Evolutionary conservation across 2,329 filamentous ascomycete species (phyloP).

Genomic region (Didymella segeticola): DNA sequence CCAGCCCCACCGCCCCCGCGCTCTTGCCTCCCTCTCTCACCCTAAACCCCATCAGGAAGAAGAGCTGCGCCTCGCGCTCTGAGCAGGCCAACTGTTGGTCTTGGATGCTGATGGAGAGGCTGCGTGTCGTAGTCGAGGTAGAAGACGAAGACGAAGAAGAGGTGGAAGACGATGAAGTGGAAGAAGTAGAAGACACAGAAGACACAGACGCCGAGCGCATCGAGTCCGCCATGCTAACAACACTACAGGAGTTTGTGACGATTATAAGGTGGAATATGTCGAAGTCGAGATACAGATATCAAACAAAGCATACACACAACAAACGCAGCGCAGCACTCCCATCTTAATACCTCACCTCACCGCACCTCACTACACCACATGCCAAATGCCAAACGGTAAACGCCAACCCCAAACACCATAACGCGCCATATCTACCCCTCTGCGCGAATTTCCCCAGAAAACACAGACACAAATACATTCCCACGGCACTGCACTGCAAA

Average conservation of each 20-base stretch:
- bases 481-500: no score
- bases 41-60: slow-evolving; percentile 37
- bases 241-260: no score
- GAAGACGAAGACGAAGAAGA: slow-evolving; percentile 4
- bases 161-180: background rate
- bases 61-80: slow-evolving; percentile 31
- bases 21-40: background rate
- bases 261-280: no score
- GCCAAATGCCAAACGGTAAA: no score
- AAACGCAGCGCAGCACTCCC: background rate
- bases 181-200: background rate
- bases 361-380: background rate
- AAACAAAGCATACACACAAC: no score
- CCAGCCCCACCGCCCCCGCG: background rate
- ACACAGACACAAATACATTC: no score
- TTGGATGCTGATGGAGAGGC: slow-evolving; percentile 16
- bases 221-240: no score
- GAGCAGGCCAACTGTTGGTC: slow-evolving; percentile 16
- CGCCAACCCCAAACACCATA: slow-evolving; percentile 3
- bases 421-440: slow-evolving; percentile 18
- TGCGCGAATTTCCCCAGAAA: slow-evolving; percentile 11
- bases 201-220: background rate
- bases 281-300: no score
- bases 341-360: background rate
- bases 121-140: background rate